Evolutionary conservation across 306 rosid genomes (phyloP).

Genomic region (Fagus sylvatica): DNA sequence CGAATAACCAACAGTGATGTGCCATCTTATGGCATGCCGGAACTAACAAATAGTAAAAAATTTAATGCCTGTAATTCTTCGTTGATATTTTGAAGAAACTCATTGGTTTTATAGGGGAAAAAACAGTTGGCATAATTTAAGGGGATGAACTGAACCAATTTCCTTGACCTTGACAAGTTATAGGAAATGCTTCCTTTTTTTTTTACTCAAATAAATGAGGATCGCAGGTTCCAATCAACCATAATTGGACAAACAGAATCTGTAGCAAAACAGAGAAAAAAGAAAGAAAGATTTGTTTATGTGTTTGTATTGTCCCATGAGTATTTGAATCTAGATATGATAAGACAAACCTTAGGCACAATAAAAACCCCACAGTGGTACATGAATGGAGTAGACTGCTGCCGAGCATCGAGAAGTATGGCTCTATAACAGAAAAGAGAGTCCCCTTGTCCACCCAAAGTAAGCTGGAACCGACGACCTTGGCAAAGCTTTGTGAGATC

Average conservation of each 20-base stretch:
- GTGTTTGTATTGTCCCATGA: background rate
- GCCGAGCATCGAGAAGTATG: conserved; percentile 79
- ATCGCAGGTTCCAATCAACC: conserved; percentile 7
- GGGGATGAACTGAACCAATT: background rate
- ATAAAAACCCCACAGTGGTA: conserved; percentile 91
- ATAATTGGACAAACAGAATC: conserved; percentile 13
- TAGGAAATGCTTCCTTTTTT: background rate
- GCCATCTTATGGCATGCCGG: background rate
- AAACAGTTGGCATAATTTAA: background rate
- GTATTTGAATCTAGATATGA: conserved; percentile 11
- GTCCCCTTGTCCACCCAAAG: conserved; percentile 69
- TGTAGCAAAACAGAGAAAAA: background rate
- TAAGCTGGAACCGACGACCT: conserved; percentile 74
- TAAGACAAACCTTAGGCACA: conserved; percentile 80
- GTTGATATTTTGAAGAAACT: background rate
- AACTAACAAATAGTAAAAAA: background rate
- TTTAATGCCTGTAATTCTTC: background rate
- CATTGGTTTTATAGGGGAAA: background rate
- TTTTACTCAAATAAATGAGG: background rate
- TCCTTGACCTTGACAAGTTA: background rate
- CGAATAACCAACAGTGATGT: background rate
- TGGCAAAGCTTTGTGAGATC: conserved; percentile 65
- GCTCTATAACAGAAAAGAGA: conserved; percentile 71
- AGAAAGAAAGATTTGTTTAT: background rate
- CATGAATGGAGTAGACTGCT: conserved; percentile 57